Evolutionary conservation across 257 asterid species (phyloP).

Genomic region (Paraleonurus japonicus): DNA sequence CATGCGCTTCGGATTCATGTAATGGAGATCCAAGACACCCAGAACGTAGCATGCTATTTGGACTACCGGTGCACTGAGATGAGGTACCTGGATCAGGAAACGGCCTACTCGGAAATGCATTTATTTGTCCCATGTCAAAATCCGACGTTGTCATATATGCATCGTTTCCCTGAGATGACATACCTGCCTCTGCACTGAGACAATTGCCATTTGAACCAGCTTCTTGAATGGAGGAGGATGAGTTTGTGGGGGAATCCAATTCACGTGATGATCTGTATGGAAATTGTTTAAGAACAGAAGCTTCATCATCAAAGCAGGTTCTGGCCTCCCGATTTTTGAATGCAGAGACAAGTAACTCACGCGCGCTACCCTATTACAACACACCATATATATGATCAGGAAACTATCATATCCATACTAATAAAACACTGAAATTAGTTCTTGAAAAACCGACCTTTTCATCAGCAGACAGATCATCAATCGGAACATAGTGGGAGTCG

Average conservation of each 20-base stretch:
- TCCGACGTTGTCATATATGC: neutral
- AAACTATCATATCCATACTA: neutral
- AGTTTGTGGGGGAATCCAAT: neutral
- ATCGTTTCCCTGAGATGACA: neutral
- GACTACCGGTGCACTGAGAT: neutral
- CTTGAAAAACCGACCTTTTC: slow-evolving; percentile 25
- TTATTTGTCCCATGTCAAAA: neutral
- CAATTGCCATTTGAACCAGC: neutral
- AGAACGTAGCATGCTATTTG: neutral
- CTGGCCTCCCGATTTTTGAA: slow-evolving; percentile 23
- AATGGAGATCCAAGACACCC: no score
- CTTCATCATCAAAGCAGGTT: slow-evolving; percentile 26
- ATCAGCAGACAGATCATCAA: slow-evolving; percentile 11
- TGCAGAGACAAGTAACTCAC: slow-evolving; percentile 31
- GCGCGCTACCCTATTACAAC: slow-evolving; percentile 30
- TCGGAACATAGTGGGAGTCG: slow-evolving; percentile 25
- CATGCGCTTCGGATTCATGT: no score
- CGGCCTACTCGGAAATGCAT: neutral
- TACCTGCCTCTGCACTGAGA: neutral
- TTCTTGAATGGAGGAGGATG: neutral
- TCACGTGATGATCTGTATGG: slow-evolving; percentile 10
- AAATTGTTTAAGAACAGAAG: slow-evolving; percentile 27
- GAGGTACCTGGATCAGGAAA: slow-evolving; percentile 9
- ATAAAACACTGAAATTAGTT: neutral
- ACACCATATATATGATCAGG: neutral